Base-by-base conservation (phyloP, 768 basidiomycete genomes). In the Lanmaoa rubissima region DNA sequence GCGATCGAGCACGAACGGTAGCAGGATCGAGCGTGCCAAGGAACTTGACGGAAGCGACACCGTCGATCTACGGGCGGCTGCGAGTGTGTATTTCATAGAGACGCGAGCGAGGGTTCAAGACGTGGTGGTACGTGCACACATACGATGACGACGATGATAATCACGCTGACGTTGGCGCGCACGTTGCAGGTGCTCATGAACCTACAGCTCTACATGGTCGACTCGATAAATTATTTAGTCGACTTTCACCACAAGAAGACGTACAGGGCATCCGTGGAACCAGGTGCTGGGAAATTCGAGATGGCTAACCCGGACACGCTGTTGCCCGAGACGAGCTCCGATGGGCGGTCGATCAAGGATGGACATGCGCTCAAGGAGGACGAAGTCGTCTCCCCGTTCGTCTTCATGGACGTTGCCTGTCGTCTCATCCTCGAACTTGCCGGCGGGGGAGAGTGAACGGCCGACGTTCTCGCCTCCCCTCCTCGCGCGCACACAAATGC, bases 171-270 rank as follows among this genome's bases (percentile, higher is more conserved):
- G 36, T 12, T 16, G 31, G 54, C n/a, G 5, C 14, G 8, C 43
- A 39, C 8, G 39, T 54, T 48, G 21, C 65, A 95, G 94, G 86
- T 97, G 7, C 78, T 97, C 36, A 98, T 98, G 94, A 97, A 99
- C 72, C 82, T 99, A 2, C 94, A 98, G 65, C 82, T 98, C 39
- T 99, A 98, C 71, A 90, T 92, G 81, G 93, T 99, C 19, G 96
- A 99, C 69, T 86, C 87, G 24, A 86, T 87, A 71, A 98, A 98
- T 74, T 98, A 98, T 74, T 82, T 99, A 31, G 97, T 99, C 54
- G 96, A 98, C 70, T 99, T 99, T 75, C 88, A 97, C 65, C 95
- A 98, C 77, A 93, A 97, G 72, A 94, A 93, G 69, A 90, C 94
- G 50, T 97, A 98, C 73, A 82, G 78, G 62, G 92, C 90, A 7